These are phyloP conservation scores for Pseudoperonospora humuli DNA, from an alignment of 352 stramenopile species.

Conservation along the genomic window DNA sequence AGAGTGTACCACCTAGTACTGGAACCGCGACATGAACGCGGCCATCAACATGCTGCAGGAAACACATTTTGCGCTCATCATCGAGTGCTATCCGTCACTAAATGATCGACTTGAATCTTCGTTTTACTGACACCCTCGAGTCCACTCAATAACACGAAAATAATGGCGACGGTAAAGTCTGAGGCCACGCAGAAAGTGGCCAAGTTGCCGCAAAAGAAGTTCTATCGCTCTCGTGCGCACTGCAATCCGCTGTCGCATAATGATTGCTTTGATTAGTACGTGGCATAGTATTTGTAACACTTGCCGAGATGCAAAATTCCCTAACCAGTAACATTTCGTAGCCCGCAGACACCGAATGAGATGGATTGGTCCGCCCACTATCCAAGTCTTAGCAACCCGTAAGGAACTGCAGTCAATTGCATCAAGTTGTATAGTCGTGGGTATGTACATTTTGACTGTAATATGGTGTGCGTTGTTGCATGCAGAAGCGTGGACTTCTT, in stretches of 20 bases:
- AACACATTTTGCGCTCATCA: no score
- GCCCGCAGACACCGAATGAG: constrained; percentile 70
- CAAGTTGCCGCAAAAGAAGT: constrained; percentile 91
- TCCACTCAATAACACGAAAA: no score
- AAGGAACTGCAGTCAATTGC: constrained; percentile 6
- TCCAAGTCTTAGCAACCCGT: constrained; percentile 75
- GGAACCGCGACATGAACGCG: no score
- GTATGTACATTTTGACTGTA: constrained; percentile 3
- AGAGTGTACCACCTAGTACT: no score
- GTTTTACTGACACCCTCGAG: no score
- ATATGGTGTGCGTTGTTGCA: background rate
- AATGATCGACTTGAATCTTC: no score
- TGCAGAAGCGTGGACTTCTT: constrained; percentile 87
- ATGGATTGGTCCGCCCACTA: constrained; percentile 94
- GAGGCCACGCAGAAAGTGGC: constrained; percentile 21
- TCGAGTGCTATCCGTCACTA: no score
- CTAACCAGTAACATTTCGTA: constrained; percentile 15
- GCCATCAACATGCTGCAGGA: no score
- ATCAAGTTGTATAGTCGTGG: background rate
- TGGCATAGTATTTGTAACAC: constrained; percentile 3
- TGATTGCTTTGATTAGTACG: constrained; percentile 92
- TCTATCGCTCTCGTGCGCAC: constrained; percentile 93
- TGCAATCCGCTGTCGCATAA: constrained; percentile 97
- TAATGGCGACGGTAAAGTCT: constrained; percentile 10
- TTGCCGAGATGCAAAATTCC: no score